A percentile compares a stretch with the other conserved stretches of the same genome.
These are phyloP conservation scores for Suhomyces guaymorum DNA, from an alignment of 1,139 yeast species.

Conservation along the genomic window DNA sequence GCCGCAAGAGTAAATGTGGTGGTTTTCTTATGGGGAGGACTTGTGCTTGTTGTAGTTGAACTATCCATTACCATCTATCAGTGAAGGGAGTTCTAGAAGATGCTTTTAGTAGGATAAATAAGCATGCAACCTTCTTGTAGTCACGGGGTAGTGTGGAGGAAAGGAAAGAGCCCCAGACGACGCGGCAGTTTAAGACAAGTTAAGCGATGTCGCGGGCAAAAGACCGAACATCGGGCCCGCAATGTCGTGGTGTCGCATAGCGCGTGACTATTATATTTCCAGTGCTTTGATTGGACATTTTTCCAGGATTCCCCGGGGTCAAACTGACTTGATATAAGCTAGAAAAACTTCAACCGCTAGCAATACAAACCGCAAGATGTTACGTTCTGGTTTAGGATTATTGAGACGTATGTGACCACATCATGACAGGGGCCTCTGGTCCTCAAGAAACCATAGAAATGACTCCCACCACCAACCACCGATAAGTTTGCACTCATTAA, in stretches of 20 bases:
- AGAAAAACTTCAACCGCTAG: neutral
- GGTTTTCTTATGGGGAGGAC: constrained; percentile 7
- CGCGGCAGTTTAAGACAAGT: neutral
- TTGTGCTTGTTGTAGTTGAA: constrained; percentile 5
- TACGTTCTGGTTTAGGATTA: constrained; percentile 22
- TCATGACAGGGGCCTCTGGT: neutral
- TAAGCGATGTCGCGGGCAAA: neutral
- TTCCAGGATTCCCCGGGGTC: constrained; percentile 13
- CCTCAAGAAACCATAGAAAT: too few species aligned
- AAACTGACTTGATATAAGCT: neutral
- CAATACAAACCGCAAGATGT: constrained; percentile 12
- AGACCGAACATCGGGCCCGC: too few species aligned
- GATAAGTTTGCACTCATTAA: too few species aligned
- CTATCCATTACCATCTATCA: constrained; percentile 5
- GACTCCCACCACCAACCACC: too few species aligned
- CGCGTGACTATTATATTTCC: constrained; percentile 11
- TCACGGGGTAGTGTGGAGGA: constrained; percentile 13
- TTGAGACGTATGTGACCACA: constrained; percentile 17
- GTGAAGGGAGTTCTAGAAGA: neutral
- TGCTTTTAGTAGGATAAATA: neutral
- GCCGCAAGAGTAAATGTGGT: constrained; percentile 14
- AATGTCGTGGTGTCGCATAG: constrained; percentile 4
- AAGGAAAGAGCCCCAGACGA: neutral
- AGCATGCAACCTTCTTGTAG: neutral
- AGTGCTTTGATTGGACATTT: constrained; percentile 10